Evolutionary conservation across 2,329 filamentous ascomycete species (phyloP), one percentile per base, ranked within the genome.

Genomic region (Didymella sp.): DNA sequence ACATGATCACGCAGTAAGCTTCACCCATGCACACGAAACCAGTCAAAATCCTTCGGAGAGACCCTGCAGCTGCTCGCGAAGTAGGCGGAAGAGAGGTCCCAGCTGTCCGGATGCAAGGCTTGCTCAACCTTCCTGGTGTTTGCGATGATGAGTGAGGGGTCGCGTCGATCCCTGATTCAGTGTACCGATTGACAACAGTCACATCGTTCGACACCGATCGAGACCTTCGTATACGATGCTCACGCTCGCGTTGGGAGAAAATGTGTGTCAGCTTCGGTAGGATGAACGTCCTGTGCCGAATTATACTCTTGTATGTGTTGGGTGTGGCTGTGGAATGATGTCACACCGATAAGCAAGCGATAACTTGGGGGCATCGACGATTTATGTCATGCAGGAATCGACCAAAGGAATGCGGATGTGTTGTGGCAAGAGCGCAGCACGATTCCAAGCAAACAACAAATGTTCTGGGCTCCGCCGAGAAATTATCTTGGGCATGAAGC

Each of bases 341-440:
- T 57, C 54, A 57, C 19, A 30, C 42, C 47, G 48, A 57, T 51
- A 51, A 48, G 48, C 43, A 43, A 43, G 44, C 41, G 47, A 25
- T 17, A 42, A 43, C 13, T 24, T 25, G 17, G 35, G 28, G 15
- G 35, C 48, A 48, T 57, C 54, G 54, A 40, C 54, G 44, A 52
- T 57, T 25, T 17, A 11, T 37, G n/a, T 37, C n/a, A 19, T 17
- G n/a, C n/a, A 19, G 7, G 33, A 37, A 19, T n/a, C 25, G 8
- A 24, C 31, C 15, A 12, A 21, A 37, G 15, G n/a, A 25, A 41
- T 27, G 6, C 6, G 22, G 22, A 13, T 17, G 24, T 28, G 19
- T 22, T 38, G 33, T 46, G 35, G 35, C 35, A 31, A 25, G 35
- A 35, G 37, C 12, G 19, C 25, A 37, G 28, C 27, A 41, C n/a